These are phyloP conservation scores for Oryza nivara DNA, from an alignment of 176 grass and related monocot species.

Conservation along the genomic window DNA sequence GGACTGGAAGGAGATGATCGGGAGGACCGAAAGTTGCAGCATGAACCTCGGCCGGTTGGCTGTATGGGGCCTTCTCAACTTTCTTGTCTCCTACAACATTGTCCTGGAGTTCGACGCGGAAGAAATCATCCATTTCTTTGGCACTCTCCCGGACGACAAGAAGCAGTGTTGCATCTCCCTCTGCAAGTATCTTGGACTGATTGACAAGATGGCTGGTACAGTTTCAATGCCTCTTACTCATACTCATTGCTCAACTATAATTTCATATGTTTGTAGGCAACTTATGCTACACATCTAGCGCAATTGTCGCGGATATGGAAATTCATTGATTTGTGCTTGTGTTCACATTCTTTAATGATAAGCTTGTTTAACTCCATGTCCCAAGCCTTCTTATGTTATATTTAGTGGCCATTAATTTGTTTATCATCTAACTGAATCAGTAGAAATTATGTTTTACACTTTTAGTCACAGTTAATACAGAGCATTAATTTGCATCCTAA, in stretches of 20 bases:
- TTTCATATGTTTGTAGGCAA: not conserved
- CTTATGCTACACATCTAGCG: not conserved
- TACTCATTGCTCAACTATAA: not conserved
- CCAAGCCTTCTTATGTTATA: too few relatives aligned
- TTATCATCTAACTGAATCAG: not conserved
- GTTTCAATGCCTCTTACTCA: not conserved
- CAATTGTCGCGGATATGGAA: not conserved
- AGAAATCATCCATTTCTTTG: slow-evolving; percentile 39
- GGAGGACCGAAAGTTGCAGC: not conserved
- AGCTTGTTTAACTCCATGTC: not conserved
- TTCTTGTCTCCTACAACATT: slow-evolving; percentile 34
- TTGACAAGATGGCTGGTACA: slow-evolving; percentile 27
- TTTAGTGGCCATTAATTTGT: too few relatives aligned
- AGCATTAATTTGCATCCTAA: slow-evolving; percentile 11
- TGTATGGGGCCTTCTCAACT: slow-evolving; percentile 43
- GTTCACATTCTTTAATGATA: not conserved
- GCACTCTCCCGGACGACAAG: not conserved
- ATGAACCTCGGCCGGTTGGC: slow-evolving; percentile 26
- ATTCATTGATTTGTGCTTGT: not conserved
- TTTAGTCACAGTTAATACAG: not conserved
- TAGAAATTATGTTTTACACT: not conserved
- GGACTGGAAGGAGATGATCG: slow-evolving; percentile 51
- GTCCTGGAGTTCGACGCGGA: slow-evolving; percentile 27
- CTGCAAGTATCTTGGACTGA: slow-evolving; percentile 39
- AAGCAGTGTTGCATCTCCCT: slow-evolving; percentile 25